These are phyloP conservation scores for Articulospora tetracladia DNA, from an alignment of 495 filamentous ascomycete species.

Conservation along the genomic window DNA sequence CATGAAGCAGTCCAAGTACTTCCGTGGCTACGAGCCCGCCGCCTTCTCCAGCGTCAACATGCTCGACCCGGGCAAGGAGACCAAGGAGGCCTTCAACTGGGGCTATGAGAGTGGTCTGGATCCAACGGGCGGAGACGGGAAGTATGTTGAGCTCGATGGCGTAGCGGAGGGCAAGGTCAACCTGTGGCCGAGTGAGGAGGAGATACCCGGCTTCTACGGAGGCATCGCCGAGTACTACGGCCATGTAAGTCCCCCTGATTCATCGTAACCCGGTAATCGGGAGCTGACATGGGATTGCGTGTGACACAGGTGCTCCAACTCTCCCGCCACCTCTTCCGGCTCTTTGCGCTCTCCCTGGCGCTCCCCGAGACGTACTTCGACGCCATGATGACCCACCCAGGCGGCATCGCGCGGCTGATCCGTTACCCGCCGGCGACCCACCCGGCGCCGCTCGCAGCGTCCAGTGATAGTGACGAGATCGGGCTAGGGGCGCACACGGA, in stretches of 20 bases:
- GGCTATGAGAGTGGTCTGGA: constrained; percentile 26
- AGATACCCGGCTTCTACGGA: constrained; percentile 24
- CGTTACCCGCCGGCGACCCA: constrained; percentile 38
- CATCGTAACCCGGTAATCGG: background rate
- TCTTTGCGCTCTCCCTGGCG: constrained; percentile 43
- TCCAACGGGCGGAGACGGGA: constrained; percentile 23
- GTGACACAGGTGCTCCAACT: constrained; percentile 25
- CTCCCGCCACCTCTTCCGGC: constrained; percentile 32
- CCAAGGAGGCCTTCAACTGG: constrained; percentile 28
- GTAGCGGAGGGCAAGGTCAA: constrained; percentile 11
- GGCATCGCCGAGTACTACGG: constrained; percentile 22
- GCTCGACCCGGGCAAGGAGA: constrained; percentile 19
- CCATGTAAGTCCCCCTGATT: constrained; percentile 3
- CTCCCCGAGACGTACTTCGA: constrained; percentile 44
- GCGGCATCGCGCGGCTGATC: constrained; percentile 38
- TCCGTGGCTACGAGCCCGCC: constrained; percentile 23
- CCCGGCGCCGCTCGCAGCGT: constrained; percentile 14
- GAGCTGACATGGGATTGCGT: background rate
- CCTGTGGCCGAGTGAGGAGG: constrained; percentile 19
- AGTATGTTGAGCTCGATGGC: constrained; percentile 26
- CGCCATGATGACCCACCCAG: constrained; percentile 35
- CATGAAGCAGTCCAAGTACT: constrained; percentile 22
- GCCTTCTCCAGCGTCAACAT: constrained; percentile 18
- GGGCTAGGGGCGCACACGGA: constrained; percentile 48
- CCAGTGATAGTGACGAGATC: constrained; percentile 31